A percentile compares a stretch with the other conserved stretches of the same genome.
phyloP scores from a whole-genome alignment of 345 rosid species.

The Nasturtium officinale region DNA sequence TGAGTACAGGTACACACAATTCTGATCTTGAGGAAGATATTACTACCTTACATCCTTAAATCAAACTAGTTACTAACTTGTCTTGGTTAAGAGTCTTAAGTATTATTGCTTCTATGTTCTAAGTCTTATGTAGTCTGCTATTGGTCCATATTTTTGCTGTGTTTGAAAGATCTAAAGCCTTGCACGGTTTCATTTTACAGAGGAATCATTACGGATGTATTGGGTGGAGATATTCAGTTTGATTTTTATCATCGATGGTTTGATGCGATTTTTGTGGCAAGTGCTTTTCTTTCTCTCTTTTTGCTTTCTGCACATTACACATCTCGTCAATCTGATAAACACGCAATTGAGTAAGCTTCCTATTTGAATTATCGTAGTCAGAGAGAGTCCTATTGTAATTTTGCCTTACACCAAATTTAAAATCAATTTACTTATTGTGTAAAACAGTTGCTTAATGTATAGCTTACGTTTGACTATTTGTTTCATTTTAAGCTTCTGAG shows the following conservation, averaged over 20 bases:
- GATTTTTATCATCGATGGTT: slow-evolving; percentile 97
- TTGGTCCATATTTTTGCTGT: background rate
- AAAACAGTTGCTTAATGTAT: slow-evolving; percentile 10
- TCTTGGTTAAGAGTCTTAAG: background rate
- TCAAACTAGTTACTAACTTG: background rate
- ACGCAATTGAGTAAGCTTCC: slow-evolving; percentile 82
- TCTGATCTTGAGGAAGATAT: background rate
- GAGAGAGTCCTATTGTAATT: background rate
- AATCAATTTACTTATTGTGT: background rate
- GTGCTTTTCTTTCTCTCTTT: slow-evolving; percentile 85
- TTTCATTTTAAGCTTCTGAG: slow-evolving; percentile 7
- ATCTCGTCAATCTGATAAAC: slow-evolving; percentile 85
- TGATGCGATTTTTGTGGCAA: slow-evolving; percentile 89
- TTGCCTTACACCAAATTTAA: slow-evolving; percentile 8
- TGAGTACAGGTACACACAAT: slow-evolving; percentile 66
- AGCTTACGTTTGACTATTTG: slow-evolving; percentile 10
- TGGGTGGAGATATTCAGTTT: slow-evolving; percentile 97
- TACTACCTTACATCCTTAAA: background rate
- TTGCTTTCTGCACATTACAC: slow-evolving; percentile 89
- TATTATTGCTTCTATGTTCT: background rate
- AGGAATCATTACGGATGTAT: slow-evolving; percentile 86
- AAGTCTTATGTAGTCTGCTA: background rate
- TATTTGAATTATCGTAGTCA: background rate
- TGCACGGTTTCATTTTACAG: slow-evolving; percentile 46
- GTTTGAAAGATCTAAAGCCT: background rate